Base-by-base conservation (phyloP, 257 asterid species). In the Anisodus tanguticus region DNA sequence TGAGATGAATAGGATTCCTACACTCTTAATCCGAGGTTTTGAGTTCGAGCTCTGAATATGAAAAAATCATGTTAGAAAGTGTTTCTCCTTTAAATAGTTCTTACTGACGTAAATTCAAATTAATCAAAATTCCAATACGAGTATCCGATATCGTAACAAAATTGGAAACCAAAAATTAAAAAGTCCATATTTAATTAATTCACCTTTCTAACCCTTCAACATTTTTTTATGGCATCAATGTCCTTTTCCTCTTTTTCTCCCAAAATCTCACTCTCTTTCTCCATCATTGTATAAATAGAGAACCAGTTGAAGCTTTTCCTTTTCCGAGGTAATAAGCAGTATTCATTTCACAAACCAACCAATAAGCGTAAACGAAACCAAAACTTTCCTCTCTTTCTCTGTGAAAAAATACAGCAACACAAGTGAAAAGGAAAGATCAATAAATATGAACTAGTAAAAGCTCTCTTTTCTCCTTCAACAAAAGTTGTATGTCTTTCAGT, bases 321-420 rank as follows among this genome's bases (percentile, higher is more conserved):
- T 88, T 87, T 82, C 90, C 92, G 55, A 90, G 89, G 91, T 85
- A 85, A 16, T 7, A 16, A 69, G 13, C 54, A 4, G 5, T 13
- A 16, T 1, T 39, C 77, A 37, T 15, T 68, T 37, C 86, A 67
- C n/a, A 22, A 85, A 43, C 60, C 83, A 43, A 79, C 84, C 87
- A 84, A 86, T 72, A 64, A 67, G 37, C 41, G 7, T 62, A 51
- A 11, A 17, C 10, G 62, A 87, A 31, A 26, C 63, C 81, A 60
- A 71, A 64, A 71, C 37, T 41, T 83, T 80, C 59, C 12, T 60
- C 82, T 74, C 66, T 53, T 43, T 51, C 74, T 83, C n/a, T 47
- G 37, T 83, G 58, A 43, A 41, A 15, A 57, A 31, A 31, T 1
- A 31, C 35, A 31, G 35, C 35, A 67, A 26, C 70, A 69, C 16